phyloP scores from a whole-genome alignment of 139 green algal genomes.

The Tetraselmis chui region DNA sequence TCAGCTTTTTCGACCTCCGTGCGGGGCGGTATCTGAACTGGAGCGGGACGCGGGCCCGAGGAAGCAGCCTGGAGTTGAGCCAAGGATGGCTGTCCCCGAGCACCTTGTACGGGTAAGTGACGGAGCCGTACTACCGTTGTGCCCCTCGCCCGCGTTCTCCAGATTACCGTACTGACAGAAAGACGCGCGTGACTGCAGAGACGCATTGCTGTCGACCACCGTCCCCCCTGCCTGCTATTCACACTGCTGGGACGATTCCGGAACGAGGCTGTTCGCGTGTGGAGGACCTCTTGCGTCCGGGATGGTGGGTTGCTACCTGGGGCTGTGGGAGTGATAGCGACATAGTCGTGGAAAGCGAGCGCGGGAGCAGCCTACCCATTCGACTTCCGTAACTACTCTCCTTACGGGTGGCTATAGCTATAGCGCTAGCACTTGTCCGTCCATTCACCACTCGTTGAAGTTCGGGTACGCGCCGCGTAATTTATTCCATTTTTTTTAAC shows the following conservation, averaged over 20 bases:
- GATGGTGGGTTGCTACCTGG: slow-evolving; percentile 46
- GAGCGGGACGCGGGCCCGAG: not conserved
- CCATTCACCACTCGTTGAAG: too few species aligned
- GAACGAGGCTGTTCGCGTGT: slow-evolving; percentile 37
- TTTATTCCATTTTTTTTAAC: too few species aligned
- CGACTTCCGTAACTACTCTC: too few species aligned
- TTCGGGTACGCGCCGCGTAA: too few species aligned
- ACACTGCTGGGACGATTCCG: slow-evolving; percentile 49
- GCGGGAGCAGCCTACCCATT: too few species aligned
- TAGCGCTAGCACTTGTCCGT: too few species aligned
- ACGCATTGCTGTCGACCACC: not conserved
- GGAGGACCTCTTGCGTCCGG: slow-evolving; percentile 54
- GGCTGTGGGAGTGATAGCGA: slow-evolving; percentile 42
- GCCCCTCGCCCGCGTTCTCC: not conserved
- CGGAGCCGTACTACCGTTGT: not conserved
- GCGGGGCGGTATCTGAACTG: slow-evolving; percentile 15
- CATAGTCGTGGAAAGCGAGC: too few species aligned
- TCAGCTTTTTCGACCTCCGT: slow-evolving; percentile 53
- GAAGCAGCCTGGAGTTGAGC: not conserved
- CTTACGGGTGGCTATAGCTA: too few species aligned
- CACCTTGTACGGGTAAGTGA: not conserved
- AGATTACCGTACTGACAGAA: not conserved
- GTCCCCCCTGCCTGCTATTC: slow-evolving; percentile 39
- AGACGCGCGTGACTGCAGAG: not conserved
- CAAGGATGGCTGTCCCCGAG: not conserved